These are phyloP conservation scores for Venturiaceae sp. DNA, from an alignment of 2,329 filamentous ascomycete genomes.

Conservation along the genomic window DNA sequence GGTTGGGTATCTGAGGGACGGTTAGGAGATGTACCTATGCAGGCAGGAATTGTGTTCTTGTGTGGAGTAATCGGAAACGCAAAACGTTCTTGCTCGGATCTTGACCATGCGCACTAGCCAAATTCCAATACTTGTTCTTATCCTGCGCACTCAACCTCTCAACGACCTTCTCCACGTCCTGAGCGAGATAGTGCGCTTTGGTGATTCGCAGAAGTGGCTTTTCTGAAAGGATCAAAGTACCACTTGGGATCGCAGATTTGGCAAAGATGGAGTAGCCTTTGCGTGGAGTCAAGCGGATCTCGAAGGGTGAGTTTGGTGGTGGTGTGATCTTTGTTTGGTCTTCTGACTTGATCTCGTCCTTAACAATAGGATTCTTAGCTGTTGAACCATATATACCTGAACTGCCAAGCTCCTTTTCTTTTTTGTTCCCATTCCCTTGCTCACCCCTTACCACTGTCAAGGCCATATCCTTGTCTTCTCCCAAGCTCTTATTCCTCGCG, in stretches of 20 bases:
- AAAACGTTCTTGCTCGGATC: background rate
- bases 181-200: background rate
- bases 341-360: background rate
- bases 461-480: too few relatives aligned
- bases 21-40: too few relatives aligned
- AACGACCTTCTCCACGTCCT: background rate
- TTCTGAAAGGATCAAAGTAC: background rate
- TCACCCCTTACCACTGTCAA: too few relatives aligned
- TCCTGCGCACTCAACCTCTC: background rate
- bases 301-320: slow-evolving; percentile 15
- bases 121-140: background rate
- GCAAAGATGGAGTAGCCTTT: slow-evolving; percentile 3
- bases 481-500: too few relatives aligned
- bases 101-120: slow-evolving; percentile 6
- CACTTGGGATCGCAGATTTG: background rate
- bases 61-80: background rate
- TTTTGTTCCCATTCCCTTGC: too few relatives aligned
- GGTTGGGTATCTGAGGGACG: background rate
- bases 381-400: too few relatives aligned
- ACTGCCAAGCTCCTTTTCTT: background rate
- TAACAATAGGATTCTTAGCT: too few relatives aligned
- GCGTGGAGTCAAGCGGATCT: background rate
- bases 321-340: background rate
- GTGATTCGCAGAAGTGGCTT: slow-evolving; percentile 1
- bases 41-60: background rate